Evolutionary conservation across 2,329 filamentous ascomycete genomes (phyloP), one percentile per base, ranked within the genome.

Genomic region (Raffaelea arxii): DNA sequence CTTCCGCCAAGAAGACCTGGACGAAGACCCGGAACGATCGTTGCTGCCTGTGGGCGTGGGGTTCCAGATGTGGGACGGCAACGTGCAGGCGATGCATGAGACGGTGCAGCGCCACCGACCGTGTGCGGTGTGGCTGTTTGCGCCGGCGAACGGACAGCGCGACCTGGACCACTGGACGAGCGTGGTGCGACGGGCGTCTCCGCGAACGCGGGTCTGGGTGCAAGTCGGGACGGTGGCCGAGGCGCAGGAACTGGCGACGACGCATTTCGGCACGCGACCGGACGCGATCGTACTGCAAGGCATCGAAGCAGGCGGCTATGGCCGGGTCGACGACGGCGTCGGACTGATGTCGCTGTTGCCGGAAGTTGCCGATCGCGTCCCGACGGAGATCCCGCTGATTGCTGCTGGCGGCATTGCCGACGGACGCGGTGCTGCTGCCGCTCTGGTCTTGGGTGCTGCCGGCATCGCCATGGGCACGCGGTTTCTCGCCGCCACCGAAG

Each of bases 41-140:
- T 61, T 3, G n/a, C 59, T 77, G 1, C 73, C 74, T 32, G 62
- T 84, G 32, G 78, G 74, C 49, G 66, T 83, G 3, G 82, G 80
- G 46, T 80, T 85, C 60, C 69, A 84, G 45, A 73, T 78, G 40
- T 77, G 76, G 47, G 62, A 71, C 44, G 59, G 62, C 21, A 65
- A 65, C 23, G 54, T 65, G 2, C n/a, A 48, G 1, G 18, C 65
- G 67, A 2, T 58, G 78, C 2, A 71, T 72, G 1, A 52, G 12
- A 44, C 82, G 14, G 63, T 86, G 18, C 56, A 58, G 23, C 62
- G 66, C 49, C 72, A 79, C 58, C 62, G 61, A 0, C 79, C 80
- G 2, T 72, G 71, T 3, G 80, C 78, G 0, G 67, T 81, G 10
- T 86, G 82, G 82, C 69, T 86, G 41, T 85, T 84, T 55, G 81